Conservation (phyloP, 306 rosid species). For the Rubus parviflorus region DNA sequence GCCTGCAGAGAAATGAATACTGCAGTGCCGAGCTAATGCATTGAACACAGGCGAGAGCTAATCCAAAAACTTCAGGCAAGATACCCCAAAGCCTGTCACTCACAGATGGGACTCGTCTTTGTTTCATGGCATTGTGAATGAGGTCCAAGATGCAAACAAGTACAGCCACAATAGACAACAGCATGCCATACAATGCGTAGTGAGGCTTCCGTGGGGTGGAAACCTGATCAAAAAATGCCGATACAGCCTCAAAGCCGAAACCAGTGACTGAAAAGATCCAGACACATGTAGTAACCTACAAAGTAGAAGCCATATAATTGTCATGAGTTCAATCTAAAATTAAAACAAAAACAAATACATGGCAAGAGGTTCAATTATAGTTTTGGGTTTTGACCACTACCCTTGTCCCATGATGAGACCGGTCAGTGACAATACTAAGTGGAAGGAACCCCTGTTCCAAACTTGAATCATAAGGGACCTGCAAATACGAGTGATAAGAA, state of each 20-base stretch:
- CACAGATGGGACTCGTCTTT: background rate
- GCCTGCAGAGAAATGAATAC: background rate
- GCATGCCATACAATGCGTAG: background rate
- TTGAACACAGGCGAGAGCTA: background rate
- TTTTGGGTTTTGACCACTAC: background rate
- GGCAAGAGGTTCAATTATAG: background rate
- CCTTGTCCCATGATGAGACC: background rate
- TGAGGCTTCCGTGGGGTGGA: background rate
- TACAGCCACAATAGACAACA: background rate
- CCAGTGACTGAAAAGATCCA: background rate
- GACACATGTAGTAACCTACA: background rate
- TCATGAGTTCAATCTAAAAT: background rate
- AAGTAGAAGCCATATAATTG: background rate
- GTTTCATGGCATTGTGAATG: background rate
- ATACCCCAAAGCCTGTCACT: background rate
- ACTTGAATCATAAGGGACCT: background rate
- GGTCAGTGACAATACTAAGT: background rate
- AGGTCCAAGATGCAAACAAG: background rate
- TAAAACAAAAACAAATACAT: background rate
- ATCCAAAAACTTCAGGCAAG: conserved; percentile 12
- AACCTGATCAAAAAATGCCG: background rate
- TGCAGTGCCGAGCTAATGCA: background rate
- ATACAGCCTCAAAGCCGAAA: background rate
- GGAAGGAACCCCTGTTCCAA: background rate
- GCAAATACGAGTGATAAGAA: background rate